These are phyloP conservation scores for Crithidia sp. DNA, from an alignment of 208 protist species.

Conservation along the genomic window DNA sequence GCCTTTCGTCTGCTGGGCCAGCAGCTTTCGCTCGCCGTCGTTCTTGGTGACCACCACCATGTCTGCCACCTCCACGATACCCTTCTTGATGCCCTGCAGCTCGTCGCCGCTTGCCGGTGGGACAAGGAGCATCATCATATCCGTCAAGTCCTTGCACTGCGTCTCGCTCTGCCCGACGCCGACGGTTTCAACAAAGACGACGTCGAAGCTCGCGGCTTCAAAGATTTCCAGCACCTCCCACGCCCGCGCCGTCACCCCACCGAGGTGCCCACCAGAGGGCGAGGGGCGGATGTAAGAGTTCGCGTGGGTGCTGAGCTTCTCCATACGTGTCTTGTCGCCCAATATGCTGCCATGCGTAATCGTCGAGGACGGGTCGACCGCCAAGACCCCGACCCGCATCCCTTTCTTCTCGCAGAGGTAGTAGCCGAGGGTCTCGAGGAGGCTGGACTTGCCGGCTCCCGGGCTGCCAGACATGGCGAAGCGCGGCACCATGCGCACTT, in stretches of 20 bases:
- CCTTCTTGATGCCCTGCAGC: conserved; percentile 94
- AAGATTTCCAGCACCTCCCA: conserved; percentile 92
- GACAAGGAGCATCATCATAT: conserved; percentile 92
- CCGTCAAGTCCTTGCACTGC: conserved; percentile 89
- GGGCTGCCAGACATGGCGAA: conserved; percentile 94
- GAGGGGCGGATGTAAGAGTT: conserved; percentile 94
- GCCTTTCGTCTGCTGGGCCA: conserved; percentile 52
- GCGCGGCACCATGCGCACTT: conserved; percentile 53
- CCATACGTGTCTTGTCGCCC: conserved; percentile 97
- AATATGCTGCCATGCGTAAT: conserved; percentile 93
- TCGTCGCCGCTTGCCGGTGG: conserved; percentile 94
- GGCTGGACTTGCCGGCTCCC: conserved; percentile 94
- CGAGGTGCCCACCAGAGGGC: conserved; percentile 89
- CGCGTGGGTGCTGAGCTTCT: conserved; percentile 72
- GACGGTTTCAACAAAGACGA: conserved; percentile 96
- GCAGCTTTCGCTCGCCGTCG: conserved; percentile 68
- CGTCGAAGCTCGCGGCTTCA: conserved; percentile 92
- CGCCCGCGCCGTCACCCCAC: conserved; percentile 89
- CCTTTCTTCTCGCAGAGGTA: conserved; percentile 53
- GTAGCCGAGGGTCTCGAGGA: conserved; percentile 90
- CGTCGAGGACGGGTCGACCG: conserved; percentile 93
- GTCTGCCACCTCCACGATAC: conserved; percentile 95
- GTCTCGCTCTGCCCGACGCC: conserved; percentile 94
- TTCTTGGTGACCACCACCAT: conserved; percentile 95
- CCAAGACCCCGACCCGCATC: conserved; percentile 80